phyloP scores from a whole-genome alignment of 495 filamentous ascomycete species.

The Aspergillus taichungensis region DNA sequence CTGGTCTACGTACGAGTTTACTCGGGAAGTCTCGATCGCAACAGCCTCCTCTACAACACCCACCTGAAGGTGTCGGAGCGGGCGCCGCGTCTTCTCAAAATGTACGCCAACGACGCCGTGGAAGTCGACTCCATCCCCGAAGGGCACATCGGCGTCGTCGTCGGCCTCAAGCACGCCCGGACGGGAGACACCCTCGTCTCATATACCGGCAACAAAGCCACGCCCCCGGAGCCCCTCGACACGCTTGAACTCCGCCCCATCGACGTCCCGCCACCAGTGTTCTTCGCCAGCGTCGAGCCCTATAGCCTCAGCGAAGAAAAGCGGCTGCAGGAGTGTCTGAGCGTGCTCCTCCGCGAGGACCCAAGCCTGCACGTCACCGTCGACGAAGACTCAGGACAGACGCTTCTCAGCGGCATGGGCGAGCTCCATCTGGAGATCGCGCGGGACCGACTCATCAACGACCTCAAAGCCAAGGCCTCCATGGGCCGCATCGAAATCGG shows the following conservation, averaged over 20 bases:
- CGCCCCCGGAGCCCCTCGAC: constrained; percentile 59
- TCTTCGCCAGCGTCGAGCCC: constrained; percentile 89
- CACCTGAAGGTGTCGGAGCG: constrained; percentile 75
- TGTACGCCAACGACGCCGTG: constrained; percentile 83
- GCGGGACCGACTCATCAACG: constrained; percentile 72
- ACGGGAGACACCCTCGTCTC: constrained; percentile 89
- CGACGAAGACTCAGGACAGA: constrained; percentile 89
- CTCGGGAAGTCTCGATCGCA: constrained; percentile 66
- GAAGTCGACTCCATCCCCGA: constrained; percentile 71
- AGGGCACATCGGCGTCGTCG: constrained; percentile 94
- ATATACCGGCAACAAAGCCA: constrained; percentile 52
- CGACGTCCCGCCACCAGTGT: constrained; percentile 84
- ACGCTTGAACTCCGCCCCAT: constrained; percentile 81
- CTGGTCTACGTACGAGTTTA: constrained; percentile 92
- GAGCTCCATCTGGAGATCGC: constrained; percentile 97
- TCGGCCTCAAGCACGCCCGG: constrained; percentile 78
- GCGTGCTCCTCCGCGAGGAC: constrained; percentile 78
- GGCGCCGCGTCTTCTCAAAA: constrained; percentile 73
- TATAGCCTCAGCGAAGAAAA: constrained; percentile 71
- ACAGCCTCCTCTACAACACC: constrained; percentile 76
- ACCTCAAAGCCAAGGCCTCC: constrained; percentile 79
- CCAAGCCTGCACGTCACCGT: constrained; percentile 79
- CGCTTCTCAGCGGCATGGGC: constrained; percentile 91
- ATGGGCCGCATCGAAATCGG: constrained; percentile 95
- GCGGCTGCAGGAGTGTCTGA: constrained; percentile 63